Base-by-base conservation (phyloP, 2,329 filamentous ascomycete genomes). In the Calycina marina region DNA sequence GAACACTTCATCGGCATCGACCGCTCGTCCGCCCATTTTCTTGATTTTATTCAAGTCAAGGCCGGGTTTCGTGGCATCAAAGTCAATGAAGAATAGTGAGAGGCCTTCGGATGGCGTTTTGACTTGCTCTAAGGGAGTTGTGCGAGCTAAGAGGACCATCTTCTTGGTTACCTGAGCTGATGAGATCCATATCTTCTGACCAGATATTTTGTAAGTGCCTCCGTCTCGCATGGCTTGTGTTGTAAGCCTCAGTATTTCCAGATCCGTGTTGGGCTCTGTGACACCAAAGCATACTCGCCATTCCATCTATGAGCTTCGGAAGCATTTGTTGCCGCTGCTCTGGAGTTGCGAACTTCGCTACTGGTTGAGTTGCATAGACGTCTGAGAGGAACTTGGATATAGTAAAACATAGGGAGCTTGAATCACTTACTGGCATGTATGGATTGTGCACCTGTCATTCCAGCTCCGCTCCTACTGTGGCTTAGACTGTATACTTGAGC, bases 181-280 rank as follows among this genome's bases (percentile, higher is more conserved):
- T 0, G 81, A 82, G 34, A 90, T 92, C 83, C 83, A 92, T 34
- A 88, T 86, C 58, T 92, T 92, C 51, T 88, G 80, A 0, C 83
- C 82, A 0, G 70, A 70, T 8, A 92, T 64, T 1, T 57, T 61
- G 50, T 86, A 92, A 4, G 60, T 64, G 10, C 67, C 59, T 0
- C 68, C 69, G 13, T 72, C 67, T 42, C 64, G 68, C 17, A 54
- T 64, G 0, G 82, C 82, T 4, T 58, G 56, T 0, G 81, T 88
- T 24, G 63, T 65, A 3, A 92, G 59, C 25, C 74, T 69, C 8
- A 86, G 59, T 0, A 82, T 92, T 37, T 92, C 77, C 1, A 92
- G 67, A 0, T 83, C 82, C 0, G 79, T 75, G 41, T 85, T 77
- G 0, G 81, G 81, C 51, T 88, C 82, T n/a, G 80, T 88, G 2